Evolutionary conservation across 106 monocot species (phyloP).

Genomic region (Ottelia alismoides): DNA sequence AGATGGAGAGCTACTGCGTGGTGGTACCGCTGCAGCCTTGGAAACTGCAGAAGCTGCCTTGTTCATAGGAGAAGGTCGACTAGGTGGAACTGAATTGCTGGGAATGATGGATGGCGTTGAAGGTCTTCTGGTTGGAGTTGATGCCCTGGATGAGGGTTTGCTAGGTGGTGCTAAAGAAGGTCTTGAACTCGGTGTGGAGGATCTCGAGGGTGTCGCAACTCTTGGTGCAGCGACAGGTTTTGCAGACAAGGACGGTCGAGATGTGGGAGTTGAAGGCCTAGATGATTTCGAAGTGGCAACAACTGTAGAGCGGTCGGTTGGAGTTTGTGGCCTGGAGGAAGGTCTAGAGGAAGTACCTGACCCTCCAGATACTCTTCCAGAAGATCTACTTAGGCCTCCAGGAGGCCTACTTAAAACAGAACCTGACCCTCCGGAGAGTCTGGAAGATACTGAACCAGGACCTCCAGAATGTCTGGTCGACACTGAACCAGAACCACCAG

Average conservation of each 20-base stretch:
- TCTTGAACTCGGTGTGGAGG: constrained; percentile 41
- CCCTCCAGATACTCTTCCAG: not conserved
- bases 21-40: constrained; percentile 2
- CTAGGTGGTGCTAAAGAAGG: constrained; percentile 25
- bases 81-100: constrained; percentile 19
- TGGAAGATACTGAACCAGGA: not conserved
- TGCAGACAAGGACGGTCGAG: constrained; percentile 35
- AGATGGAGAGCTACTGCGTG: constrained; percentile 49
- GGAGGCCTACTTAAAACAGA: not conserved
- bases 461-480: not conserved
- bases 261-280: constrained; percentile 53
- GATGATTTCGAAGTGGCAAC: constrained; percentile 27
- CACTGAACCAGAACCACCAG: constrained; percentile 28
- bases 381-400: too few relatives aligned
- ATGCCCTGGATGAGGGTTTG: constrained; percentile 26
- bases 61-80: constrained; percentile 26
- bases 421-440: not conserved
- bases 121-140: constrained; percentile 46
- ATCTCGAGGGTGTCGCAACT: constrained; percentile 48
- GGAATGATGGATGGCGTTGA: constrained; percentile 30
- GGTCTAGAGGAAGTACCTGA: not conserved
- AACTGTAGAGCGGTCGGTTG: constrained; percentile 29
- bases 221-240: constrained; percentile 32
- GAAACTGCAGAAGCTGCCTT: constrained; percentile 9
- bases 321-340: constrained; percentile 38